Conservation (phyloP, 768 basidiomycete genomes). For the Leccinum fibrillosum region DNA sequence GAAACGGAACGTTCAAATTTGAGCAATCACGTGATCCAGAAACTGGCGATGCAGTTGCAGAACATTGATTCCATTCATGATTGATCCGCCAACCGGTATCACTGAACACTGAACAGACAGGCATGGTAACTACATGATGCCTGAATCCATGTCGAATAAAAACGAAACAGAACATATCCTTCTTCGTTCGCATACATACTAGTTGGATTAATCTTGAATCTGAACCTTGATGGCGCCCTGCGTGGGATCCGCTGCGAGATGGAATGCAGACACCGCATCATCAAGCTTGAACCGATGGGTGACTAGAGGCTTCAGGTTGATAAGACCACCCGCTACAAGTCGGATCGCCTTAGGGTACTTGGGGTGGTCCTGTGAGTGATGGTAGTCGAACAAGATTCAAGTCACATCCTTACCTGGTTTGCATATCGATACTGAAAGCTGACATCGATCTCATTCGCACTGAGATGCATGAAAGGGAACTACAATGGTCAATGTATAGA, state of each 20-base stretch:
- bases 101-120: background rate
- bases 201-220: slow-evolving; percentile 45
- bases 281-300: slow-evolving; percentile 73
- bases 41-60: background rate
- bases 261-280: slow-evolving; percentile 74
- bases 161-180: background rate
- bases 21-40: slow-evolving; percentile 21
- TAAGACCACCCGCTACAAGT: slow-evolving; percentile 71
- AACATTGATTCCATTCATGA: background rate
- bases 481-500: slow-evolving; percentile 14
- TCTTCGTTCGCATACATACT: background rate
- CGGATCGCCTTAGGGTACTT: slow-evolving; percentile 84
- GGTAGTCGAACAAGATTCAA: background rate
- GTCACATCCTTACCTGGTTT: slow-evolving; percentile 42
- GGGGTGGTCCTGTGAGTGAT: background rate
- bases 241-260: slow-evolving; percentile 63
- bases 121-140: background rate
- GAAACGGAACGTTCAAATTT: slow-evolving; percentile 1
- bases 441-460: slow-evolving; percentile 67
- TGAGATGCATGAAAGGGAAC: slow-evolving; percentile 75
- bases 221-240: slow-evolving; percentile 72
- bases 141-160: background rate
- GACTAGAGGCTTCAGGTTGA: slow-evolving; percentile 75
- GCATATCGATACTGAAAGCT: slow-evolving; percentile 69
- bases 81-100: background rate